These are phyloP conservation scores for Fusarium sterilihyphosum DNA, from an alignment of 2,329 filamentous ascomycete species.

Conservation along the genomic window DNA sequence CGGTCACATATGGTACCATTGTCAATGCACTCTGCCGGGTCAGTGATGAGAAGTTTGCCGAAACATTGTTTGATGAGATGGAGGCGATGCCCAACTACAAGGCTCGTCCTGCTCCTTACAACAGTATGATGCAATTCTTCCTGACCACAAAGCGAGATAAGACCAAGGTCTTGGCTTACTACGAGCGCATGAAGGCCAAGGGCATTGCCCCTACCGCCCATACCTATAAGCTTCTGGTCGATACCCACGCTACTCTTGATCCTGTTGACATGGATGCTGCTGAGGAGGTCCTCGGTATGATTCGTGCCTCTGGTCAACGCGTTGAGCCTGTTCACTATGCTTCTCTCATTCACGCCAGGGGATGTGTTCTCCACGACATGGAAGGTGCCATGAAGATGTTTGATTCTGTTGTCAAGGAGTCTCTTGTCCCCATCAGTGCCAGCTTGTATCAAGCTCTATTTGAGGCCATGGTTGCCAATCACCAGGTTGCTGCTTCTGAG, in stretches of 20 bases:
- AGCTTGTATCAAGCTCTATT: conserved; percentile 97
- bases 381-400: conserved; percentile 84
- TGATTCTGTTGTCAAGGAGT: conserved; percentile 77
- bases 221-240: conserved; percentile 97
- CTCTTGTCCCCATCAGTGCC: conserved; percentile 75
- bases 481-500: conserved; percentile 81
- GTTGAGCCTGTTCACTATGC: conserved; percentile 96
- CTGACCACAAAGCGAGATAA: conserved; percentile 97
- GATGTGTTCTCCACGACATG: conserved; percentile 93
- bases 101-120: conserved; percentile 95
- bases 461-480: conserved; percentile 96
- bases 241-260: conserved; percentile 93
- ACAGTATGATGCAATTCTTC: conserved; percentile 99
- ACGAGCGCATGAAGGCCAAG: conserved; percentile 89
- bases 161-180: conserved; percentile 91
- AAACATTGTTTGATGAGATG: conserved; percentile 99
- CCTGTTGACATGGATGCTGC: conserved; percentile 89
- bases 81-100: conserved; percentile 99
- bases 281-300: conserved; percentile 82
- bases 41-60: conserved; percentile 96
- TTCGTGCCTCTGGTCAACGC: conserved; percentile 76
- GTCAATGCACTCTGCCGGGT: conserved; percentile 98
- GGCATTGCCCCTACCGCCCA: conserved; percentile 92
- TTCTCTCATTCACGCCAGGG: conserved; percentile 93
- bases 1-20: conserved; percentile 97